phyloP scores from a whole-genome alignment of 1,284 basidiomycete species.

The Ceratobasidium sp. region DNA sequence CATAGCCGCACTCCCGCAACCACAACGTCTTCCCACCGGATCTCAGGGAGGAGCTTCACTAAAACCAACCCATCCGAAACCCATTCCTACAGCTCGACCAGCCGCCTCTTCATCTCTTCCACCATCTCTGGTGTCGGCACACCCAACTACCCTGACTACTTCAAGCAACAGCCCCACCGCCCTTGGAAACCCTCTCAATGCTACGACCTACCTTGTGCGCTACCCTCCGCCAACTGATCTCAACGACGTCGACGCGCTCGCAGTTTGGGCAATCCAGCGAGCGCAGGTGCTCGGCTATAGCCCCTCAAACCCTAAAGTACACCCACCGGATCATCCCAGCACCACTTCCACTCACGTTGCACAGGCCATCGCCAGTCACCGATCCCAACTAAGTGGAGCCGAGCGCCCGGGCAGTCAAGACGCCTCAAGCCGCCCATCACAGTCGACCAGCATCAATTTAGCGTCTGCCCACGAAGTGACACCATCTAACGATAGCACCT shows the following conservation, averaged over 20 bases:
- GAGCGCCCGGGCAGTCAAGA: neutral
- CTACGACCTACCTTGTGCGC: neutral
- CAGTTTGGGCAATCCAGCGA: neutral
- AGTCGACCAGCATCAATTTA: no score
- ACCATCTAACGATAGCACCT: no score
- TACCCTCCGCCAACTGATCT: neutral
- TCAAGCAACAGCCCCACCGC: neutral
- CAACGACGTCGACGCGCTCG: neutral
- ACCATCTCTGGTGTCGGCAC: neutral
- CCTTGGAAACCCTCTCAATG: neutral
- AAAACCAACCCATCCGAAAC: neutral
- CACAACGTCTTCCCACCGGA: no score
- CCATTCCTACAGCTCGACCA: neutral
- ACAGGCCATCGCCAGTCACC: neutral
- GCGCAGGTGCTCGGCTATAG: neutral
- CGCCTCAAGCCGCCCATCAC: no score
- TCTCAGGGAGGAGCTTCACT: neutral
- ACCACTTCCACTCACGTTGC: neutral
- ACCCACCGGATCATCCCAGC: neutral
- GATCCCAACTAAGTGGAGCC: neutral
- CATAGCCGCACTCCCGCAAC: neutral
- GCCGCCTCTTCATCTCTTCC: neutral
- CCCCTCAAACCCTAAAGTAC: neutral
- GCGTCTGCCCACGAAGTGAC: no score
- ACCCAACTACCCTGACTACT: neutral